phyloP scores from a whole-genome alignment of 2,329 filamentous ascomycete genomes.

The Monosporascus ibericus region DNA sequence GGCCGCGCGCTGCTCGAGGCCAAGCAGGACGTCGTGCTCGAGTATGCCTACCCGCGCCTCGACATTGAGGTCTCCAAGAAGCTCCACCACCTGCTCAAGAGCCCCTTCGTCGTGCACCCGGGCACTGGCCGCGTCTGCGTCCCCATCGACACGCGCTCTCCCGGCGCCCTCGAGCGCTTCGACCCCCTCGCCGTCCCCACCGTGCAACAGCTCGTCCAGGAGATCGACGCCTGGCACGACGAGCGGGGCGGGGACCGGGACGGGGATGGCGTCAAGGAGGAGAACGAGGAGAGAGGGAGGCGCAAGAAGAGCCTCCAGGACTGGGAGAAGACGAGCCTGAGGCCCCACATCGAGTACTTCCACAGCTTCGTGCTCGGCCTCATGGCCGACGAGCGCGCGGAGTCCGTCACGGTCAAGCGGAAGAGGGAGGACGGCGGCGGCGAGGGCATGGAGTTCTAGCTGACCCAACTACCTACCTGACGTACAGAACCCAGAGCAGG shows the following conservation, averaged over 20 bases:
- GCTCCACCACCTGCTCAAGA: conserved; percentile 95
- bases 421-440: conserved; percentile 45
- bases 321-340: conserved; percentile 96
- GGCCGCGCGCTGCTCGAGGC: conserved; percentile 70
- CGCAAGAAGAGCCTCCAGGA: conserved; percentile 52
- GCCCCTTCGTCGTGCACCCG: conserved; percentile 92
- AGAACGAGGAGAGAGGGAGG: conserved; percentile 21
- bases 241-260: conserved; percentile 37
- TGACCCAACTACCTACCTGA: neutral
- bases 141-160: conserved; percentile 70
- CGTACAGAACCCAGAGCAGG: too few species aligned
- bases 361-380: conserved; percentile 71
- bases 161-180: conserved; percentile 61
- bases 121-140: conserved; percentile 93
- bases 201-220: conserved; percentile 69
- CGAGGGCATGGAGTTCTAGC: conserved; percentile 47
- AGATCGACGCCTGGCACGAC: conserved; percentile 77
- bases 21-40: conserved; percentile 92
- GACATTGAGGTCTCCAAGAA: conserved; percentile 98
- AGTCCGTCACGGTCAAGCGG: conserved; percentile 41
- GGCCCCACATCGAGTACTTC: conserved; percentile 88
- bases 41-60: conserved; percentile 95
- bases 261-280: conserved; percentile 18
- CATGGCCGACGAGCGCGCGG: conserved; percentile 66
- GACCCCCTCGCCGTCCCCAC: conserved; percentile 87